Conservation (phyloP, 768 basidiomycete genomes). For the Psilocybe cyanescens region DNA sequence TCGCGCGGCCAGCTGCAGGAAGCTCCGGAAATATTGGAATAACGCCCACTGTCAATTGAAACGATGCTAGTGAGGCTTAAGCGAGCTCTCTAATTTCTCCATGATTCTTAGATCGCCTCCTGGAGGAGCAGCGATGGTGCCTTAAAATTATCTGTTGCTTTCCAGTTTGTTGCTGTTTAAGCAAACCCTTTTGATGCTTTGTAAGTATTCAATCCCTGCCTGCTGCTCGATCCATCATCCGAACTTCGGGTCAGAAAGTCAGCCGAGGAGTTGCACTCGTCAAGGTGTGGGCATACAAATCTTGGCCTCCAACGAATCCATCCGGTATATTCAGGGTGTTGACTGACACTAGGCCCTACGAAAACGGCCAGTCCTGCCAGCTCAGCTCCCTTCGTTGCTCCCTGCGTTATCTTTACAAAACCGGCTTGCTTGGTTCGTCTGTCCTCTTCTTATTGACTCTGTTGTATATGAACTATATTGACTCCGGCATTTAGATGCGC, state of each 20-base stretch:
- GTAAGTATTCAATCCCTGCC: not conserved
- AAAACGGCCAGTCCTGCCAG: not conserved
- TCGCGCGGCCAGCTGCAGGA: not conserved
- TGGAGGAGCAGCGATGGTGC: not conserved
- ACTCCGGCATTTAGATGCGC: not conserved
- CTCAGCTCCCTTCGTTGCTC: not conserved
- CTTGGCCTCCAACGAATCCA: not conserved
- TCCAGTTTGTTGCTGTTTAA: not conserved
- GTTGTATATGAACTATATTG: not conserved
- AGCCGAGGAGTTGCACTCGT: not conserved
- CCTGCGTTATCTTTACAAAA: not conserved
- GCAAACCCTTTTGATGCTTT: not conserved
- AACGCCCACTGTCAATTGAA: not conserved
- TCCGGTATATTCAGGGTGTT: not conserved
- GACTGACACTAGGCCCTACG: not conserved
- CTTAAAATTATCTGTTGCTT: not conserved
- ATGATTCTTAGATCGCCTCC: not conserved
- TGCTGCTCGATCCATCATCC: not conserved
- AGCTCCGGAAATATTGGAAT: not conserved
- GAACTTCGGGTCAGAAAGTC: not conserved
- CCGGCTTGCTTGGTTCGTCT: not conserved
- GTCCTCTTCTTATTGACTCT: not conserved
- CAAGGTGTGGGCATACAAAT: not conserved
- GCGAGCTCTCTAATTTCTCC: slow-evolving; percentile 6
- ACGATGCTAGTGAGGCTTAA: not conserved